Conservation (phyloP, 306 rosid genomes). For the Inga leiocalycina region DNA sequence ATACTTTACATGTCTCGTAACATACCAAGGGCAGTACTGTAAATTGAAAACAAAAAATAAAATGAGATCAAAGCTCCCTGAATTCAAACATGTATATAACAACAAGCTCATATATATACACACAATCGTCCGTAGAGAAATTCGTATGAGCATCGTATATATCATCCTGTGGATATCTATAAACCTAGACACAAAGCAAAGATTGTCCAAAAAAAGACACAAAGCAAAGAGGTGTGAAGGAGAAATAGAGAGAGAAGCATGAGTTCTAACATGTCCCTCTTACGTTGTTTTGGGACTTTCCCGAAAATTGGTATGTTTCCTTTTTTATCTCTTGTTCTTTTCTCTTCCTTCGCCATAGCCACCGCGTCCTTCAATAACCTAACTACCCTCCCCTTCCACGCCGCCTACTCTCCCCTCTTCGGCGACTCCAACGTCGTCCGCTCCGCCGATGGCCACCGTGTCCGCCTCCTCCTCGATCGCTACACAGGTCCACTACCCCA, state of each 20-base stretch:
- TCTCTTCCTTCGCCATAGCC: conserved; percentile 20
- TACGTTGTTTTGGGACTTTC: conserved; percentile 42
- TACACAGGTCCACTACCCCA: conserved; percentile 57
- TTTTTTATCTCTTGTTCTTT: neutral
- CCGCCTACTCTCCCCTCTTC: conserved; percentile 67
- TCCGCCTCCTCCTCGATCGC: conserved; percentile 84
- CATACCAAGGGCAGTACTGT: conserved; percentile 35
- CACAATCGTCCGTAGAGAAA: neutral
- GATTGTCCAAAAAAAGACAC: neutral
- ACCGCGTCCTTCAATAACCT: conserved; percentile 57
- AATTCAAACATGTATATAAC: neutral
- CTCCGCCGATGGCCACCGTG: conserved; percentile 70
- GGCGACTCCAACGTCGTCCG: conserved; percentile 86
- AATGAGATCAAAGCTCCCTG: neutral
- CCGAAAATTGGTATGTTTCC: neutral
- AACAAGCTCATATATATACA: neutral
- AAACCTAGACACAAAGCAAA: conserved; percentile 34
- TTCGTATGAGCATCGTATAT: neutral
- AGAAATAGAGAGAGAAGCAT: neutral
- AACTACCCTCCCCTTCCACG: conserved; percentile 71
- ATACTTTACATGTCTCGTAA: neutral
- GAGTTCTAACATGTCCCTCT: neutral
- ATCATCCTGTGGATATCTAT: conserved; percentile 27
- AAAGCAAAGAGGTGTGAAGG: conserved; percentile 29
- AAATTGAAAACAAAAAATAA: neutral